These are phyloP conservation scores for Bipolaris bicolor DNA, from an alignment of 2,329 filamentous ascomycete genomes.

Conservation along the genomic window DNA sequence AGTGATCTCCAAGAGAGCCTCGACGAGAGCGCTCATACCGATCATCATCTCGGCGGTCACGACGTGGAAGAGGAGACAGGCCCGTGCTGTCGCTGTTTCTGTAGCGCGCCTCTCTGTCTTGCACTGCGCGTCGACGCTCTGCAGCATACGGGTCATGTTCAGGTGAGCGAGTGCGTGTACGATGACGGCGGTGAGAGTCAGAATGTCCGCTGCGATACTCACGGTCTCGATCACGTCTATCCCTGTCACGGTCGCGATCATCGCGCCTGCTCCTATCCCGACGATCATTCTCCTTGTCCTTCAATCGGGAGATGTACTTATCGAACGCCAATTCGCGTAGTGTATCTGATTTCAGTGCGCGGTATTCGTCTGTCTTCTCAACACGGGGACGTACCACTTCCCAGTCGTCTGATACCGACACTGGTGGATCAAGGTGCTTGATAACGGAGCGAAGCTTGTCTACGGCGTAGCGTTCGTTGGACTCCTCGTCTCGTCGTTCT, in stretches of 20 bases:
- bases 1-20: slow-evolving; percentile 66
- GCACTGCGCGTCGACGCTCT: slow-evolving; percentile 89
- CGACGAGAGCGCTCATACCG: slow-evolving; percentile 60
- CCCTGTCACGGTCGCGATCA: slow-evolving; percentile 53
- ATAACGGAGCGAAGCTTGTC: slow-evolving; percentile 85
- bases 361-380: slow-evolving; percentile 82
- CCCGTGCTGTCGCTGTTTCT: slow-evolving; percentile 77
- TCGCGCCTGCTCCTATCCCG: slow-evolving; percentile 50
- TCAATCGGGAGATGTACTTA: slow-evolving; percentile 87
- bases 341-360: slow-evolving; percentile 81
- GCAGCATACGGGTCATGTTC: slow-evolving; percentile 94
- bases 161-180: slow-evolving; percentile 80
- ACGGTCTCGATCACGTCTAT: slow-evolving; percentile 50
- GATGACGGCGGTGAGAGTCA: slow-evolving; percentile 51
- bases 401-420: slow-evolving; percentile 80
- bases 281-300: slow-evolving; percentile 79
- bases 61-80: slow-evolving; percentile 58
- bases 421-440: slow-evolving; percentile 87
- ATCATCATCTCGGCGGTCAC: slow-evolving; percentile 50
- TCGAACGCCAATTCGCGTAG: slow-evolving; percentile 84
- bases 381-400: slow-evolving; percentile 84
- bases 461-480: slow-evolving; percentile 81
- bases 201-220: slow-evolving; percentile 50
- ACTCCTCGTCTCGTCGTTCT: slow-evolving; percentile 80
- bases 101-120: slow-evolving; percentile 92